phyloP scores from a whole-genome alignment of 2,329 filamentous ascomycete species.

The Scedosporium boydii region DNA sequence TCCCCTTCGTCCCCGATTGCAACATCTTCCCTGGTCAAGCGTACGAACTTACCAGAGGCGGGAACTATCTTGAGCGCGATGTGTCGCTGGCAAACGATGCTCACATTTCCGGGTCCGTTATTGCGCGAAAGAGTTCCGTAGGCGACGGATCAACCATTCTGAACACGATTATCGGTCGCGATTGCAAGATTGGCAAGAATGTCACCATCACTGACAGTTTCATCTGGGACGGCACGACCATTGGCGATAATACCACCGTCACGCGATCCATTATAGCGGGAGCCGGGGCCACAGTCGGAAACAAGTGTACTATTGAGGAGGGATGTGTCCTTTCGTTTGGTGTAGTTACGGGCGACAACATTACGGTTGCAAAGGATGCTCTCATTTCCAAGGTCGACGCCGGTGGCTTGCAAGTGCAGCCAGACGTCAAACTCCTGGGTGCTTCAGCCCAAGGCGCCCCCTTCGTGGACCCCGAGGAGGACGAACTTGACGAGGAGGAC shows the following conservation, averaged over 20 bases:
- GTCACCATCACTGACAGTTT: constrained; percentile 71
- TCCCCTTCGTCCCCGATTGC: constrained; percentile 80
- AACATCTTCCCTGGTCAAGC: constrained; percentile 72
- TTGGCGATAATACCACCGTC: constrained; percentile 67
- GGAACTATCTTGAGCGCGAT: constrained; percentile 53
- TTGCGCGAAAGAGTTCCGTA: constrained; percentile 69
- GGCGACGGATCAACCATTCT: constrained; percentile 61
- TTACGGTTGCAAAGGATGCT: constrained; percentile 29
- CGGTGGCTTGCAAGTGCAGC: constrained; percentile 25
- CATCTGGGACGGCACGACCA: constrained; percentile 75
- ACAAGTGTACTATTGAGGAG: constrained; percentile 55
- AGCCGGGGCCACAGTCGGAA: constrained; percentile 56
- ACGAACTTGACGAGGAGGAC: constrained; percentile 40
- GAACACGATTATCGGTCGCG: constrained; percentile 72
- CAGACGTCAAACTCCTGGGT: constrained; percentile 39
- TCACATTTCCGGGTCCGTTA: constrained; percentile 58
- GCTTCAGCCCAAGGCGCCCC: constrained; percentile 37
- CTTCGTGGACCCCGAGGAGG: constrained; percentile 36
- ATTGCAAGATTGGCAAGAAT: constrained; percentile 79
- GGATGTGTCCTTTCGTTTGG: constrained; percentile 75
- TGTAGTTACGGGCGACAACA: constrained; percentile 59
- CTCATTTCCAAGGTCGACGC: constrained; percentile 25
- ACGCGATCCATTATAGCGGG: constrained; percentile 68
- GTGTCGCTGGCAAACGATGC: constrained; percentile 67
- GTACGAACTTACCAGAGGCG: constrained; percentile 48